These are phyloP conservation scores for Flaveria robusta DNA, from an alignment of 129 eudicot genomes.

Conservation along the genomic window DNA sequence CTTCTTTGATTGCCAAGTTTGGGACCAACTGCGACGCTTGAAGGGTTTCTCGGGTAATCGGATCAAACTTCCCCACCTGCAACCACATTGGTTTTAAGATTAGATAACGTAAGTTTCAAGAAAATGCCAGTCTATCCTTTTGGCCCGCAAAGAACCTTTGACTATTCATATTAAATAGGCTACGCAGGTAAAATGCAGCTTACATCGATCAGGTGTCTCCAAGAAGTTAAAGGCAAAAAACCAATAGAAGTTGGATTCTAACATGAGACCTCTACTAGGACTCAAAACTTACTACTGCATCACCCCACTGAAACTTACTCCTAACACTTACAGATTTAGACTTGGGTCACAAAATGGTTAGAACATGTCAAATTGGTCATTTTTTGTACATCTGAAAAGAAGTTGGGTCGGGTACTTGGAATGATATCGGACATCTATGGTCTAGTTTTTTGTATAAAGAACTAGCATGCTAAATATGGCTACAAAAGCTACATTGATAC, in stretches of 20 bases:
- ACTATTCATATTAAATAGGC: background rate
- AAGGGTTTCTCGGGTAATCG: slow-evolving; percentile 73
- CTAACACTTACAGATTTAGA: background rate
- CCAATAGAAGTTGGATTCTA: no score
- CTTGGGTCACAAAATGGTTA: background rate
- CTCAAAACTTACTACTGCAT: no score
- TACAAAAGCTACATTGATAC: background rate
- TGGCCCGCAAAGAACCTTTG: background rate
- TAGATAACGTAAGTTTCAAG: background rate
- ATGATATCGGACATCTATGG: background rate
- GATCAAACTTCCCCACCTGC: slow-evolving; percentile 91
- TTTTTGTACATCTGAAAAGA: background rate
- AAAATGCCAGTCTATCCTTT: background rate
- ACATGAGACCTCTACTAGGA: no score
- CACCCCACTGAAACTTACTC: no score
- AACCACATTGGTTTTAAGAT: background rate
- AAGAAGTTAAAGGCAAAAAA: no score
- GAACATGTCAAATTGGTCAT: background rate
- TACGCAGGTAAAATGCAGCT: no score
- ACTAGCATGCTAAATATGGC: background rate
- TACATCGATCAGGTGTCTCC: no score
- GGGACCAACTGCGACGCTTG: slow-evolving; percentile 58
- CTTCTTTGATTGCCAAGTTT: slow-evolving; percentile 91
- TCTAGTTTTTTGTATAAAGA: background rate
- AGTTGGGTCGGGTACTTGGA: background rate